Base-by-base conservation (phyloP, 176 grass and related monocot species). In the Oryza meyeriana region DNA sequence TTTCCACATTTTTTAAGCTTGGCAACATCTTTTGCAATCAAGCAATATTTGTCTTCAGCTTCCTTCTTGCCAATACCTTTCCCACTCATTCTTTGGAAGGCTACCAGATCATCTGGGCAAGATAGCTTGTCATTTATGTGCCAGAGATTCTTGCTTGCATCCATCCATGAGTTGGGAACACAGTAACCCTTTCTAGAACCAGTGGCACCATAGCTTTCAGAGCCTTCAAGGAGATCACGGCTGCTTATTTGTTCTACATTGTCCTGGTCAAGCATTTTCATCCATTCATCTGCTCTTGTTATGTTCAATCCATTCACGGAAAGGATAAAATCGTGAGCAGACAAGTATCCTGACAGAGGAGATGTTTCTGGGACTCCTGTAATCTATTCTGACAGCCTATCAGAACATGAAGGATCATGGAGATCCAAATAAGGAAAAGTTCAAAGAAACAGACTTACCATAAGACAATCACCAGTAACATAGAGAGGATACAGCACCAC, bases 11-110 rank as follows among this genome's bases (percentile, higher is more conserved):
- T 95, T 66, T 72, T 88, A 68, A 88, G 86, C 83, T 89, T 95
- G 34, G 81, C 82, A n/a, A 99, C 91, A 83, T 99, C 96, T 82
- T 89, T 89, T 71, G 93, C 90, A 90, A 93, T 90, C 85, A 99
- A 93, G 42, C 93, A 95, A 81, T 95, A 84, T 75, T 76, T 85
- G 61, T 44, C 50, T 31, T 81, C 77, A 75, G 29, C 45, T 85
- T 88, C 69, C 57, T 88, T 84, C 86, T 78, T 69, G 20, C 26
- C 48, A 75, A 28, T 76, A 34, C 17, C 70, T 83, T 61, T 62
- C 48, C n/a, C 64, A 26, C 8, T 81, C 29, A 74, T 65, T 75
- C 59, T 81, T 48, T 75, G 52, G 71, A 95, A 98, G 57, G 71
- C 63, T 45, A 77, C 33, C 62, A 98, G 76, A 77, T 95, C 87